phyloP scores from a whole-genome alignment of 169 alveolate species.

The Plasmodium ovale region DNA sequence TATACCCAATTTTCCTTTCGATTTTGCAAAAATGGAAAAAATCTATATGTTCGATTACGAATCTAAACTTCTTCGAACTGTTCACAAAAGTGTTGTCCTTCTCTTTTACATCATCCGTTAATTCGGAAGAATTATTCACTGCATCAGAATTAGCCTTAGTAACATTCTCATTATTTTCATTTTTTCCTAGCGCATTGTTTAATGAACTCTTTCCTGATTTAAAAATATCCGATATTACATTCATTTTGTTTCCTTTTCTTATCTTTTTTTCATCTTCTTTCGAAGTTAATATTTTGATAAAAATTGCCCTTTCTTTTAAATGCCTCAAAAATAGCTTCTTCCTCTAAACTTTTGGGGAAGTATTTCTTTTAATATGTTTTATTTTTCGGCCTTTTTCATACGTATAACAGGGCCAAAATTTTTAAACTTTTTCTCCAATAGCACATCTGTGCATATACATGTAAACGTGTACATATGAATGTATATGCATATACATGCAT shows the following conservation, averaged over 20 bases:
- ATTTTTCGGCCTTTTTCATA: too few species aligned
- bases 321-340: not conserved
- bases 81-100: not conserved
- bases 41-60: conserved; percentile 69
- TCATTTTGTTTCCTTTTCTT: conserved; percentile 19
- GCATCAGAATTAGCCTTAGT: not conserved
- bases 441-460: too few species aligned
- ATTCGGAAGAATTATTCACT: conserved; percentile 8
- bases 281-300: not conserved
- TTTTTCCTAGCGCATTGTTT: not conserved
- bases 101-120: not conserved
- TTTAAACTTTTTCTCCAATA: too few species aligned
- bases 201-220: conserved; percentile 4
- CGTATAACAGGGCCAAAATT: too few species aligned
- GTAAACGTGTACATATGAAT: too few species aligned
- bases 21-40: conserved; percentile 26
- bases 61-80: not conserved
- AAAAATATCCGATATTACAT: not conserved
- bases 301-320: not conserved
- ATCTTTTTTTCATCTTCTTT: not conserved
- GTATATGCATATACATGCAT: too few species aligned
- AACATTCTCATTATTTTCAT: conserved; percentile 2
- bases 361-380: too few species aligned
- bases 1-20: not conserved
- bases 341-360: too few species aligned